A percentile compares a stretch with the other conserved stretches of the same genome.
These are phyloP conservation scores for Aspergillus persii DNA, from an alignment of 2,329 filamentous ascomycete species.

Conservation along the genomic window DNA sequence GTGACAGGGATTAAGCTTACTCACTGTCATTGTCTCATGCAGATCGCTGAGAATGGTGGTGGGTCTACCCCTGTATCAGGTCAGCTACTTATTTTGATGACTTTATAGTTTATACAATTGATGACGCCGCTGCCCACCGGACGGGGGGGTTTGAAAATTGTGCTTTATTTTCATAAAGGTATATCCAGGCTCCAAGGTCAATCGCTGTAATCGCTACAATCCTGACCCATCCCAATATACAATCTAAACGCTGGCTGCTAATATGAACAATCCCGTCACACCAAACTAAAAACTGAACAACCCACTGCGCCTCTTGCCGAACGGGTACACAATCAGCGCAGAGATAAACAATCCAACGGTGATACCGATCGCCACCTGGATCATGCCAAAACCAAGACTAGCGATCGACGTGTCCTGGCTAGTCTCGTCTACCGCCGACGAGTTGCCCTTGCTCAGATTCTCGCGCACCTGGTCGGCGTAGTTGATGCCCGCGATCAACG, in stretches of 20 bases:
- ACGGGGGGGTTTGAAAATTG: not conserved
- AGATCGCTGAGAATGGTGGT: too few relatives aligned
- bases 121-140: too few relatives aligned
- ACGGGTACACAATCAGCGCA: constrained; percentile 39
- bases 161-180: not conserved
- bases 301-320: constrained; percentile 40
- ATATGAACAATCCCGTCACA: not conserved
- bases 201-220: not conserved
- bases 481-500: constrained; percentile 53
- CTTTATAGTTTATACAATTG: too few relatives aligned
- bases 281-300: constrained; percentile 34
- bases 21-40: not conserved
- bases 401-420: constrained; percentile 21
- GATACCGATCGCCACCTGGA: constrained; percentile 42
- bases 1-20: too few relatives aligned
- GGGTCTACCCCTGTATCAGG: too few relatives aligned
- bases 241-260: not conserved
- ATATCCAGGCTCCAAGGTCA: not conserved
- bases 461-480: constrained; percentile 53
- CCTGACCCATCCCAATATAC: not conserved
- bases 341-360: constrained; percentile 42
- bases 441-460: constrained; percentile 14
- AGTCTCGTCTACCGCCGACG: constrained; percentile 1
- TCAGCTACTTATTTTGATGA: too few relatives aligned
- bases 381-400: constrained; percentile 41